These are phyloP conservation scores for Pseudogymnoascus sp. DNA, from an alignment of 2,329 filamentous ascomycete species.

Conservation along the genomic window DNA sequence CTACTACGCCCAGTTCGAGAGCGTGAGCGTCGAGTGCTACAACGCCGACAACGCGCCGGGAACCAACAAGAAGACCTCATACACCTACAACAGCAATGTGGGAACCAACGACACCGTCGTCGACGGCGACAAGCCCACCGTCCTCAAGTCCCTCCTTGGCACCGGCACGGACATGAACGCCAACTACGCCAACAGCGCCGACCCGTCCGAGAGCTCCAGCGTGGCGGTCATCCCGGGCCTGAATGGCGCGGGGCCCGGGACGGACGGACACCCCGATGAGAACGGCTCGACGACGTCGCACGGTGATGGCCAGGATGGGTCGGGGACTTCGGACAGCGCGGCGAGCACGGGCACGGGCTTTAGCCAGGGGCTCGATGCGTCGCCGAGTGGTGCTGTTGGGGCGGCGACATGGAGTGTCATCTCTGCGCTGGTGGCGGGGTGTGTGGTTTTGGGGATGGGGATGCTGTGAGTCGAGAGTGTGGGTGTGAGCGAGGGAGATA, in stretches of 20 bases:
- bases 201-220: constrained; percentile 11
- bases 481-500: background rate
- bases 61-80: constrained; percentile 59
- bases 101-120: constrained; percentile 71
- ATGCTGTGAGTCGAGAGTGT: background rate
- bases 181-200: constrained; percentile 29
- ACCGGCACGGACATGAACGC: constrained; percentile 66
- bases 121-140: constrained; percentile 64
- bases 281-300: background rate
- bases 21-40: constrained; percentile 82
- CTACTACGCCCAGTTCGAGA: constrained; percentile 73
- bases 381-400: background rate
- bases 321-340: background rate
- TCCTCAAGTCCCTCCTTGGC: constrained; percentile 71
- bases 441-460: background rate
- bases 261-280: constrained; percentile 12
- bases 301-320: background rate
- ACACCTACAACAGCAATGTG: constrained; percentile 59
- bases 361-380: background rate
- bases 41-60: constrained; percentile 54
- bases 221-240: constrained; percentile 46
- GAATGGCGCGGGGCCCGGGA: constrained; percentile 39
- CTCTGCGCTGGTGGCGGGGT: background rate
- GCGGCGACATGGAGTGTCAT: background rate
- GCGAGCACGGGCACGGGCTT: background rate